Evolutionary conservation across 225 moss, liverwort and hornwort species (phyloP).

Genomic region (Marchantia polymorpha): DNA sequence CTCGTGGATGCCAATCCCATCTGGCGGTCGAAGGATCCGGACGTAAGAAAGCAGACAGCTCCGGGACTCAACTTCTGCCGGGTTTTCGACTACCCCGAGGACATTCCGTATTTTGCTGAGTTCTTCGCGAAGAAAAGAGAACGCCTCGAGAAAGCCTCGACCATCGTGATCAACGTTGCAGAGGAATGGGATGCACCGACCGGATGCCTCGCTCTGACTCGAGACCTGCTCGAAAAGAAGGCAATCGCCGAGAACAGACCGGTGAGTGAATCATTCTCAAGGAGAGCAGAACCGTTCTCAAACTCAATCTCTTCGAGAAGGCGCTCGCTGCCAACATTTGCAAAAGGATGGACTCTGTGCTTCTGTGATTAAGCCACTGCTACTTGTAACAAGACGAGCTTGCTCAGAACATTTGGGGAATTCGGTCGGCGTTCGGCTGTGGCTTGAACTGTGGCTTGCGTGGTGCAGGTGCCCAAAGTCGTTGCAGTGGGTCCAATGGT

Average conservation of each 20-base stretch:
- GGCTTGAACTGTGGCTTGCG: no score
- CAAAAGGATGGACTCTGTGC: no score
- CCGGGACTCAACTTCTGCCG: slow-evolving; percentile 23
- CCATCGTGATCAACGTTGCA: slow-evolving; percentile 20
- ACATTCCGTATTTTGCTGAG: slow-evolving; percentile 2
- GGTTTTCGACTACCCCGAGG: slow-evolving; percentile 14
- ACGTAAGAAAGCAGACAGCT: neutral
- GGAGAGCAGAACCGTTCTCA: no score
- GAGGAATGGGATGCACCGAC: slow-evolving; percentile 24
- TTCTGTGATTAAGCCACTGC: no score
- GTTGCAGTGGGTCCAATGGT: slow-evolving; percentile 21
- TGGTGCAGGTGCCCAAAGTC: slow-evolving; percentile 25
- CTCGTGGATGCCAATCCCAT: neutral
- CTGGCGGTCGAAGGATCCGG: neutral
- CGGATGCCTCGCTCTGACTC: neutral
- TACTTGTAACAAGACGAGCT: neutral
- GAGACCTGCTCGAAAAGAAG: neutral
- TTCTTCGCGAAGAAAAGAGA: neutral
- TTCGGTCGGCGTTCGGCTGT: neutral
- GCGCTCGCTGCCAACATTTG: no score
- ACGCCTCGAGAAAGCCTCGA: slow-evolving; percentile 2
- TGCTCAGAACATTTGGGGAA: neutral
- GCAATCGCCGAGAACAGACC: neutral
- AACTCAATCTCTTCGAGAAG: no score
- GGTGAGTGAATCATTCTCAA: neutral